These are phyloP conservation scores for Coemansia umbellata DNA, from an alignment of 192 early-diverging fungal genomes.

Conservation along the genomic window DNA sequence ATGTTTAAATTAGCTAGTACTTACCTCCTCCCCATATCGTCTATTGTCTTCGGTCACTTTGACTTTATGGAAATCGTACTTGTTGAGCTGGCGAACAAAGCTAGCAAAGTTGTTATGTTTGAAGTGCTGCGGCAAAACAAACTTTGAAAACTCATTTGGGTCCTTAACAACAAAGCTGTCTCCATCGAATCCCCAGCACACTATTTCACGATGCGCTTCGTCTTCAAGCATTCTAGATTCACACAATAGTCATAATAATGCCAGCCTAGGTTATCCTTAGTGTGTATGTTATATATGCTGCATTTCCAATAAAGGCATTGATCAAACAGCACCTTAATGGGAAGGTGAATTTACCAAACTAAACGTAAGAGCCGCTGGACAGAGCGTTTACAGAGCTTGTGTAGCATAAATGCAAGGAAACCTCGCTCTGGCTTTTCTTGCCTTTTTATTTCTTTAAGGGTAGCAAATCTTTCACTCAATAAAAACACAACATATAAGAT, in stretches of 20 bases:
- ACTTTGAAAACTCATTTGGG: conserved; percentile 74
- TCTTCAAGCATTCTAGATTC: conserved; percentile 50
- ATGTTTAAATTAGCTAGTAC: neutral
- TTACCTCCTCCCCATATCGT: conserved; percentile 51
- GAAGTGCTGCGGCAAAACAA: conserved; percentile 79
- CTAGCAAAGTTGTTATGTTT: conserved; percentile 92
- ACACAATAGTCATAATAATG: neutral
- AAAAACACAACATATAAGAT: no score
- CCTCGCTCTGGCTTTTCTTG: no score
- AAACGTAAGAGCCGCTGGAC: no score
- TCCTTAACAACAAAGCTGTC: conserved; percentile 87
- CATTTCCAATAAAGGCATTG: no score
- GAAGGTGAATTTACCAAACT: no score
- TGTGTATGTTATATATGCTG: no score
- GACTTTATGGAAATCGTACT: conserved; percentile 80
- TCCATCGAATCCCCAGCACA: conserved; percentile 75
- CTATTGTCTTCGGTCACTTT: conserved; percentile 48
- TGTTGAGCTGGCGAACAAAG: conserved; percentile 87
- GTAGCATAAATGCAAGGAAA: no score
- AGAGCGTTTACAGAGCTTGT: no score
- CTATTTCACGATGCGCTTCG: conserved; percentile 47
- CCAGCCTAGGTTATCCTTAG: neutral
- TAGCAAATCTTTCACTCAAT: no score
- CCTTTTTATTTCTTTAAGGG: no score
- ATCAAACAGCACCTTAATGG: no score